Evolutionary conservation across 2,329 filamentous ascomycete genomes (phyloP), one percentile per base, ranked within the genome.

Genomic region (Cyclaneusma minus): DNA sequence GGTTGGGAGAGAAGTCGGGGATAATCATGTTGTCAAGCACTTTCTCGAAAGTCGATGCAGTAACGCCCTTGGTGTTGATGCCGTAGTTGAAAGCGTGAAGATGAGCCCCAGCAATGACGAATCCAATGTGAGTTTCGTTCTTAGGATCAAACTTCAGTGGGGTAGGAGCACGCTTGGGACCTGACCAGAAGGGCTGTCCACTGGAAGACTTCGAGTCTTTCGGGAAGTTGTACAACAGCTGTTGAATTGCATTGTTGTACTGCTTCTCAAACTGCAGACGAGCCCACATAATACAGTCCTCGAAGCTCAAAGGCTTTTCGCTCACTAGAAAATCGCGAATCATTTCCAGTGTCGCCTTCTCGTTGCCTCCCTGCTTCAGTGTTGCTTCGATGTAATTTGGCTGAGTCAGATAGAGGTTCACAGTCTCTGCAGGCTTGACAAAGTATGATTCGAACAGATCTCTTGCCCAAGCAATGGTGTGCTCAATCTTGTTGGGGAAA

Each of bases 41-140:
- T 39, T 77, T 76, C 24, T 73, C 45, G 48, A 92, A 92, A 36
- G 83, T 68, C 6, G 66, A 61, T 47, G 73, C 74, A 34, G 73
- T 70, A 29, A 68, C 61, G 24, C 67, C 72, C 33, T 80, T 81
- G n/a, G 78, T 72, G 45, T 91, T 87, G 52, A 98, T 94, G 33
- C 82, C 79, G 54, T 93, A 98, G 60, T 98, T 98, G 67, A 89
- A 98, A 1, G 87, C 89, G 43, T 94, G 89, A 14, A 98, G 65
- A 47, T 91, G 89, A 18, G 89, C 84, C 6, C 73, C 89, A 11
- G 89, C 74, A 35, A 91, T 70, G 29, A 98, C 63, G 48, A 94
- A 98, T 19, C 68, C 71, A 46, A 87, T 76, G 54, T 98, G 89
- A 13, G 83, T 89, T 7, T 74, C 62, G 54, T 94, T 89, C 33